Percentiles rank a stretch among this genome's conserved stretches.
Evolutionary conservation across 306 rosid genomes (phyloP).

Genomic region (Fragaria ananassa): DNA sequence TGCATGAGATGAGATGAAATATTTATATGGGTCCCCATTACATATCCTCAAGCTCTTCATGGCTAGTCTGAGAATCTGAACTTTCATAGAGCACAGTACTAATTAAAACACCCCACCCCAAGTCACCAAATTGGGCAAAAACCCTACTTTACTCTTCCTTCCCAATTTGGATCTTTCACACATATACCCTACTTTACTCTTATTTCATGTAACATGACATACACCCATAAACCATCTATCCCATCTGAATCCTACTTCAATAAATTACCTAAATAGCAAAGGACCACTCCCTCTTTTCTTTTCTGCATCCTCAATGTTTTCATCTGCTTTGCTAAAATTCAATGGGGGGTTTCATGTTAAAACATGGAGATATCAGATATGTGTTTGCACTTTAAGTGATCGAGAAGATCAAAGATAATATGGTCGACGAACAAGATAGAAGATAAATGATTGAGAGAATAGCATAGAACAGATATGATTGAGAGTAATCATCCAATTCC

Average conservation of each 20-base stretch:
- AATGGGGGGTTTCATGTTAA: neutral
- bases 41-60: conserved; percentile 2
- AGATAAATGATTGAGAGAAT: conserved; percentile 16
- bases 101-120: neutral
- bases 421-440: neutral
- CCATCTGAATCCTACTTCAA: conserved; percentile 3
- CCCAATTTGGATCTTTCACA: conserved; percentile 13
- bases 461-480: conserved; percentile 16
- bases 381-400: neutral
- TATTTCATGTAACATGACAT: conserved; percentile 8
- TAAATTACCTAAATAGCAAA: neutral
- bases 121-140: neutral
- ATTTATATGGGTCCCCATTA: conserved; percentile 36
- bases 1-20: conserved; percentile 14
- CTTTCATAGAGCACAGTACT: conserved; percentile 15
- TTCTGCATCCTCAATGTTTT: neutral
- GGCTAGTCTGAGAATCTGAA: conserved; percentile 39
- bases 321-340: neutral
- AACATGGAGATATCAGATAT: neutral
- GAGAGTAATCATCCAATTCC: neutral
- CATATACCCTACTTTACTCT: neutral
- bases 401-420: neutral
- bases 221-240: neutral
- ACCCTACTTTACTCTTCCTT: conserved; percentile 14
- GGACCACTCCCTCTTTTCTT: conserved; percentile 6